A percentile compares a stretch with the other conserved stretches of the same genome.
Conservation (phyloP, 2,329 filamentous ascomycete genomes). For the Neonectria hederae region DNA sequence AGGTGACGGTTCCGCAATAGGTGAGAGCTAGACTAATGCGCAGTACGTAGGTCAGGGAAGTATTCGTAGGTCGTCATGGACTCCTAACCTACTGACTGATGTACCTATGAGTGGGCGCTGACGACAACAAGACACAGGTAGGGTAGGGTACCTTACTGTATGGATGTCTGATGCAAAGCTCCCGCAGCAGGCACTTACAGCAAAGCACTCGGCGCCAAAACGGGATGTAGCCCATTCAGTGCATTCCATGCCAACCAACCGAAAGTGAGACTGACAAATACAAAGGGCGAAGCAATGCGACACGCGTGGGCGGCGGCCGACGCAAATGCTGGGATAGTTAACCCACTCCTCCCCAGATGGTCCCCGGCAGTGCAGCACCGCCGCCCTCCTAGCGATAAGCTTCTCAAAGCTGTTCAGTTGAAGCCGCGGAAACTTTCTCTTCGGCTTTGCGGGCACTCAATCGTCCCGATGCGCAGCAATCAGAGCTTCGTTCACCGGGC, state of each 20-base stretch:
- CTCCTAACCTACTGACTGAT: background rate
- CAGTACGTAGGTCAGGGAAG: background rate
- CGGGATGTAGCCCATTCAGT: background rate
- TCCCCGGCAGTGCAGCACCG: conserved; percentile 13
- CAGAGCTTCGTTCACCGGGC: conserved; percentile 16
- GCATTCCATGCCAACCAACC: background rate
- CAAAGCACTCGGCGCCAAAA: background rate
- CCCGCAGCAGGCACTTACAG: background rate
- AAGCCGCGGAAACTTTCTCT: conserved; percentile 3
- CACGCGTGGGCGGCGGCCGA: conserved; percentile 31
- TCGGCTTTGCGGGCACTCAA: conserved; percentile 14
- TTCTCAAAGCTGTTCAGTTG: background rate
- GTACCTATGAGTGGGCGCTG: background rate
- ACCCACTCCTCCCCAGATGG: background rate
- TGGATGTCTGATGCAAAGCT: background rate
- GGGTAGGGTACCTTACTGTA: no score
- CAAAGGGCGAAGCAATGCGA: background rate
- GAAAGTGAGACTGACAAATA: background rate
- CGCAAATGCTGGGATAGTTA: conserved; percentile 2
- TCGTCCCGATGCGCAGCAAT: conserved; percentile 25
- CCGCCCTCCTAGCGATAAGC: conserved; percentile 18
- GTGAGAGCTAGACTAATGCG: background rate
- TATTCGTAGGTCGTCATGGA: background rate
- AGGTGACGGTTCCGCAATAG: background rate
- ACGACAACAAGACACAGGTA: background rate